These are phyloP conservation scores for Scheffersomyces stipitis DNA, from an alignment of 805 yeast species.

Conservation along the genomic window DNA sequence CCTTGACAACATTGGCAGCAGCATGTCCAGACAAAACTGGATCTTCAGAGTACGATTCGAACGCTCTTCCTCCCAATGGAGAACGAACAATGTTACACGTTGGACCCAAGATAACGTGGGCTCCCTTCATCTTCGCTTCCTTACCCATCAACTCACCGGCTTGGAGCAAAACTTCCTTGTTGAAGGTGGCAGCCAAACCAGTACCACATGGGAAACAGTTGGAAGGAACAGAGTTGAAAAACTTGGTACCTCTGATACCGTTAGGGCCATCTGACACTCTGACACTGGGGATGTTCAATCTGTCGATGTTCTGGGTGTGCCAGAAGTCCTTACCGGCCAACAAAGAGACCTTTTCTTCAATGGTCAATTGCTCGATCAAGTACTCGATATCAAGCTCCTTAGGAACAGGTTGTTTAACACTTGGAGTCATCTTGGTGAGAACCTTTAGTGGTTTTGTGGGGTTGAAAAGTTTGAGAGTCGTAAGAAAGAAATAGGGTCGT, in stretches of 20 bases:
- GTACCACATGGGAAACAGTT: conserved; percentile 65
- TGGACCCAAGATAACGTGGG: conserved; percentile 51
- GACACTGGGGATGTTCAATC: conserved; percentile 15
- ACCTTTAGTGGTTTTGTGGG: too few relatives aligned
- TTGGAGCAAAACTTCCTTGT: conserved; percentile 45
- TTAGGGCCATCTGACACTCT: conserved; percentile 56
- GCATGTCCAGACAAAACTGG: conserved; percentile 49
- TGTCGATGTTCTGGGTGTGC: conserved; percentile 13
- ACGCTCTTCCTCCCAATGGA: conserved; percentile 63
- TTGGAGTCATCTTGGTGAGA: too few relatives aligned
- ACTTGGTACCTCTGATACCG: conserved; percentile 59
- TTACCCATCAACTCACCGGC: conserved; percentile 54
- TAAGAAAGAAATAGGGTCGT: too few relatives aligned
- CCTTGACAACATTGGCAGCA: conserved; percentile 50
- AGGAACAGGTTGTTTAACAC: too few relatives aligned
- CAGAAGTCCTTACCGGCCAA: conserved; percentile 29
- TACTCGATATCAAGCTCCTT: conserved; percentile 27
- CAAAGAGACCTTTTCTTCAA: conserved; percentile 35
- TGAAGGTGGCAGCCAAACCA: conserved; percentile 56
- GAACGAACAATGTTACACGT: conserved; percentile 51
- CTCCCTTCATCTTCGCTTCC: conserved; percentile 56
- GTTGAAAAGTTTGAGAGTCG: too few relatives aligned
- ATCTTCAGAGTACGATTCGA: conserved; percentile 64
- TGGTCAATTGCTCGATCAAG: conserved; percentile 29
- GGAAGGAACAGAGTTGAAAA: conserved; percentile 51